Conservation (phyloP, 1,284 basidiomycete species). For the Ceratobasidium sp. region DNA sequence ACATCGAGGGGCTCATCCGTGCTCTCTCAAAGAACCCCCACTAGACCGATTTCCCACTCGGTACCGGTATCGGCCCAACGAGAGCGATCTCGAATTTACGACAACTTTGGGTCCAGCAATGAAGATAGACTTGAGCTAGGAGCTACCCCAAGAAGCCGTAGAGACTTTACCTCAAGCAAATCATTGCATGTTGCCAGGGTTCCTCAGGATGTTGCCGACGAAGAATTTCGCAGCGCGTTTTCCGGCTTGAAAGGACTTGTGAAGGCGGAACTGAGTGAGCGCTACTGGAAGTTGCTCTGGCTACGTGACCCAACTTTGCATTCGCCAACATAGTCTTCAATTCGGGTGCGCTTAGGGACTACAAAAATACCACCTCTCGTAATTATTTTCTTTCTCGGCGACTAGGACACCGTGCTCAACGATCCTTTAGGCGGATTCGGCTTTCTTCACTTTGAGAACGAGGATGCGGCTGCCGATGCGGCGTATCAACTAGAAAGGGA, state of each 20-base stretch:
- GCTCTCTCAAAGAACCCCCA: neutral
- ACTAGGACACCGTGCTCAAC: neutral
- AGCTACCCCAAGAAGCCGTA: neutral
- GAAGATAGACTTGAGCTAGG: neutral
- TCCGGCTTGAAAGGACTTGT: constrained; percentile 10
- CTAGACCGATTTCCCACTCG: neutral
- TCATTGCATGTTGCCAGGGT: constrained; percentile 22
- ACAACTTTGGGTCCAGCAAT: too few relatives aligned
- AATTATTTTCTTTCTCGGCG: neutral
- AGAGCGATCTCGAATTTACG: neutral
- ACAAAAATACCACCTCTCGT: constrained; percentile 21
- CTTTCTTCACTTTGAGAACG: constrained; percentile 31
- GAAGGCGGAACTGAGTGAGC: constrained; percentile 21
- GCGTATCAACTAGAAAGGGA: neutral
- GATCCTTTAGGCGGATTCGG: constrained; percentile 29
- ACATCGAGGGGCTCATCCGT: neutral
- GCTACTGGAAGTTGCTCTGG: too few relatives aligned
- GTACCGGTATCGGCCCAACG: neutral
- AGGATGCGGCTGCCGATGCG: constrained; percentile 6
- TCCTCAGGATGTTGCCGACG: constrained; percentile 4
- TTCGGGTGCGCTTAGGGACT: constrained; percentile 30
- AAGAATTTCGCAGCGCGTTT: constrained; percentile 30
- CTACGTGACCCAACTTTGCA: too few relatives aligned
- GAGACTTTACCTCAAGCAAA: neutral
- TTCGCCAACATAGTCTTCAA: constrained; percentile 22